Conservation (phyloP, 805 yeast genomes). For the Ogataea wickerhamii region DNA sequence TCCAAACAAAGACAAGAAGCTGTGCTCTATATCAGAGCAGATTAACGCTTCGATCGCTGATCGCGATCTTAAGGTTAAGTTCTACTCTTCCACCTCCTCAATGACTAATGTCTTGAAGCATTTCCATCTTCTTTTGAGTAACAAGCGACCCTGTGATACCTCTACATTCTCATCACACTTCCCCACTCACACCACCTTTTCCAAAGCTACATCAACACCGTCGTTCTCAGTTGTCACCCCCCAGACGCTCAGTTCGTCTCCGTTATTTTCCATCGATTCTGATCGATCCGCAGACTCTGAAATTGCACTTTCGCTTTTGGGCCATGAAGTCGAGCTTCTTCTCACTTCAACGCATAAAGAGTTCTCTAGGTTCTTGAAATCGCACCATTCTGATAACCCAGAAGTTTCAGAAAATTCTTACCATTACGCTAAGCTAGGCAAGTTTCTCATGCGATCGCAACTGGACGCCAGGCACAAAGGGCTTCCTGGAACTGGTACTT, state of each 20-base stretch:
- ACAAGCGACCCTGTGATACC: conserved; percentile 51
- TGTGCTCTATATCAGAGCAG: conserved; percentile 46
- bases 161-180: conserved; percentile 43
- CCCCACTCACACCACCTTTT: conserved; percentile 32
- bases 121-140: conserved; percentile 67
- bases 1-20: conserved; percentile 58
- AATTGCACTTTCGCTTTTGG: conserved; percentile 66
- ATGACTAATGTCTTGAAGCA: conserved; percentile 76
- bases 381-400: conserved; percentile 5
- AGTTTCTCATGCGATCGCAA: conserved; percentile 83
- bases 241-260: conserved; percentile 17
- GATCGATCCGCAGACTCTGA: conserved; percentile 69
- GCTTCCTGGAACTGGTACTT: conserved; percentile 86
- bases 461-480: conserved; percentile 75
- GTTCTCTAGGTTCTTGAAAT: conserved; percentile 38
- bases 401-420: conserved; percentile 35
- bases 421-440: conserved; percentile 67
- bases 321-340: conserved; percentile 74
- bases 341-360: conserved; percentile 58
- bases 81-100: conserved; percentile 81
- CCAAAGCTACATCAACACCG: conserved; percentile 48
- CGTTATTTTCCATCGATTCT: conserved; percentile 59
- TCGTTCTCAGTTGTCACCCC: conserved; percentile 55
- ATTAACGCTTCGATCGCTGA: conserved; percentile 8
- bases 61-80: conserved; percentile 32